Evolutionary conservation across 2,329 filamentous ascomycete species (phyloP).

Genomic region (Alternaria sp.): DNA sequence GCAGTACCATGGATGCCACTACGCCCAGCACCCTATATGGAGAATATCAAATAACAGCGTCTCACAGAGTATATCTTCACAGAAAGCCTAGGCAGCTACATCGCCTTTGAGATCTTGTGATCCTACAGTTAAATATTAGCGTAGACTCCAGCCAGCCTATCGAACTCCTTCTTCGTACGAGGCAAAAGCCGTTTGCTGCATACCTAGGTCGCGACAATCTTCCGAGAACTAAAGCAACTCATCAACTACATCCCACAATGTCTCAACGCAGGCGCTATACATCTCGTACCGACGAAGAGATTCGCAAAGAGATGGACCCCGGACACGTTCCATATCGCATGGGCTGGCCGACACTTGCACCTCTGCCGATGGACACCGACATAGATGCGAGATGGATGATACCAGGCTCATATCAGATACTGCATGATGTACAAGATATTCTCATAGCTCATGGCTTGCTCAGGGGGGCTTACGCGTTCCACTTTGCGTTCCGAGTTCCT

Average conservation of each 20-base stretch:
- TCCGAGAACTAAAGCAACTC: not conserved
- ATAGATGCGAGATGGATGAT: not conserved
- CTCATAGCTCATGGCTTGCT: not conserved
- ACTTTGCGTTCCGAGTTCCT: not conserved
- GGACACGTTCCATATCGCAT: not conserved
- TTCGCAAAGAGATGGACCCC: not conserved
- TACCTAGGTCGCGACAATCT: not conserved
- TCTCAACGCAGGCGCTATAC: not conserved
- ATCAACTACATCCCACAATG: not conserved
- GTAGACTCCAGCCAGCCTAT: not conserved
- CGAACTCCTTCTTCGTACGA: not conserved
- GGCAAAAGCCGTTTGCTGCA: not conserved
- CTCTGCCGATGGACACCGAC: not conserved
- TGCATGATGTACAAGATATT: not conserved
- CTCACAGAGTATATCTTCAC: not conserved
- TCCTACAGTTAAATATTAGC: not conserved
- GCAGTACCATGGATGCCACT: too few species aligned
- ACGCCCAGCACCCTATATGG: not conserved
- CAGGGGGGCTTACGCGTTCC: not conserved
- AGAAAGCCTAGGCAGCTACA: not conserved
- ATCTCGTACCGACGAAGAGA: not conserved
- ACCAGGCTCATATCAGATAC: not conserved
- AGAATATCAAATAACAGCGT: rapidly evolving
- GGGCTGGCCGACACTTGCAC: not conserved
- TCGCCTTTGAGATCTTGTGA: not conserved